A percentile compares a stretch with the other conserved stretches of the same genome.
phyloP scores from a whole-genome alignment of 192 early-diverging fungal species.

The Mortierella claussenii region DNA sequence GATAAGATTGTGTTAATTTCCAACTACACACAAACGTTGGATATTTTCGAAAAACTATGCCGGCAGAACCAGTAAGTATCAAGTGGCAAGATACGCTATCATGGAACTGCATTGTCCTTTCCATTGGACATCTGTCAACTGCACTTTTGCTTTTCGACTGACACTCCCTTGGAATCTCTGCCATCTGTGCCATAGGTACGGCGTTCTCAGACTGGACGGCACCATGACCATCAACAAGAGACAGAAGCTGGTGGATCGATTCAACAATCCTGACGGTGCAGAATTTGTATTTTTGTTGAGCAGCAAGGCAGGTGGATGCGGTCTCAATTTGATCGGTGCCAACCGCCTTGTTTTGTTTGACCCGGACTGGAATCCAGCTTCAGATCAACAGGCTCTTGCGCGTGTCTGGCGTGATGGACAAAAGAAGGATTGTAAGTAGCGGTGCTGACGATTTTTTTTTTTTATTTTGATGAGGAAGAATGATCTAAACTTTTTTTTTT shows the following conservation, averaged over 20 bases:
- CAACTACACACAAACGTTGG: constrained; percentile 98
- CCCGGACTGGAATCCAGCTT: constrained; percentile 97
- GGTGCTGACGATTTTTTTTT: not conserved
- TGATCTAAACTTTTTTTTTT: not conserved
- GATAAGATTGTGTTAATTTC: constrained; percentile 99
- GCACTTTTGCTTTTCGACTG: too few species aligned
- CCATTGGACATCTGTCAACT: too few species aligned
- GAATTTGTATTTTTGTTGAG: constrained; percentile 96
- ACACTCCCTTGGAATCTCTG: too few species aligned
- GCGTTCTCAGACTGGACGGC: constrained; percentile 90
- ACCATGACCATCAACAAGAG: constrained; percentile 91
- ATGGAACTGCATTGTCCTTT: too few species aligned
- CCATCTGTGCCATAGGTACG: constrained; percentile 57
- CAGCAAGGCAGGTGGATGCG: constrained; percentile 99
- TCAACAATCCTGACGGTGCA: constrained; percentile 88
- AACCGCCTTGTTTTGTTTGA: constrained; percentile 97
- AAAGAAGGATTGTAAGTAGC: constrained; percentile 70
- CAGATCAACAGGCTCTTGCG: constrained; percentile 93
- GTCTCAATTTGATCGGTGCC: constrained; percentile 97
- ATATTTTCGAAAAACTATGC: constrained; percentile 94
- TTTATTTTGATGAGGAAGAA: not conserved
- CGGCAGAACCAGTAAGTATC: constrained; percentile 70
- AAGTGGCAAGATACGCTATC: too few species aligned
- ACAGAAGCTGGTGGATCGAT: constrained; percentile 94
- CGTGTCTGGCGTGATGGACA: constrained; percentile 92